Evolutionary conservation across 2,329 filamentous ascomycete genomes (phyloP).

Genomic region (Xylariaceae sp.): DNA sequence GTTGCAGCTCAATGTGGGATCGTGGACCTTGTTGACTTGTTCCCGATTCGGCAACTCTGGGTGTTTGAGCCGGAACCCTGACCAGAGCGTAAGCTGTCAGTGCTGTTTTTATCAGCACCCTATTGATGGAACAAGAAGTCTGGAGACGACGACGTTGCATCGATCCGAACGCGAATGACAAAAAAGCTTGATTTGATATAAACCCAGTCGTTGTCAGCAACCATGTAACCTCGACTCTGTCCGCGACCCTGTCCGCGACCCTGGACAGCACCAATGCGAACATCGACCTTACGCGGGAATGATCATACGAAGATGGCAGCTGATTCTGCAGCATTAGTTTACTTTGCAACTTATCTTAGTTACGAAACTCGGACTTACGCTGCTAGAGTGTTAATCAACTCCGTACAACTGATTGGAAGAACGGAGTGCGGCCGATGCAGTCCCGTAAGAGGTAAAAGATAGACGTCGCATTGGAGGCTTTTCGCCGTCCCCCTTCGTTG

Average conservation of each 20-base stretch:
- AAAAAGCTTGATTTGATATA: not conserved
- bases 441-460: not conserved
- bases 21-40: not conserved
- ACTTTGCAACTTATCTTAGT: not conserved
- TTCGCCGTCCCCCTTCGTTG: not conserved
- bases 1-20: not conserved
- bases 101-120: not conserved
- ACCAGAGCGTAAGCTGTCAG: not conserved
- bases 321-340: not conserved
- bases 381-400: not conserved
- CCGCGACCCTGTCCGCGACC: too few species aligned
- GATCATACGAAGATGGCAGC: not conserved
- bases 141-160: not conserved
- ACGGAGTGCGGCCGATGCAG: too few species aligned
- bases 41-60: not conserved
- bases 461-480: not conserved
- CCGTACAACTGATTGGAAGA: not conserved
- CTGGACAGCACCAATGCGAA: not conserved
- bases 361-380: not conserved
- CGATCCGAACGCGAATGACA: not conserved
- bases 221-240: not conserved
- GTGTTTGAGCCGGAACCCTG: not conserved
- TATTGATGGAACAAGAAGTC: not conserved
- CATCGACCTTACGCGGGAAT: not conserved
- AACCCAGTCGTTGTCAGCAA: not conserved